These are phyloP conservation scores for Didymella exigua DNA, from an alignment of 2,329 filamentous ascomycete species.

Conservation along the genomic window DNA sequence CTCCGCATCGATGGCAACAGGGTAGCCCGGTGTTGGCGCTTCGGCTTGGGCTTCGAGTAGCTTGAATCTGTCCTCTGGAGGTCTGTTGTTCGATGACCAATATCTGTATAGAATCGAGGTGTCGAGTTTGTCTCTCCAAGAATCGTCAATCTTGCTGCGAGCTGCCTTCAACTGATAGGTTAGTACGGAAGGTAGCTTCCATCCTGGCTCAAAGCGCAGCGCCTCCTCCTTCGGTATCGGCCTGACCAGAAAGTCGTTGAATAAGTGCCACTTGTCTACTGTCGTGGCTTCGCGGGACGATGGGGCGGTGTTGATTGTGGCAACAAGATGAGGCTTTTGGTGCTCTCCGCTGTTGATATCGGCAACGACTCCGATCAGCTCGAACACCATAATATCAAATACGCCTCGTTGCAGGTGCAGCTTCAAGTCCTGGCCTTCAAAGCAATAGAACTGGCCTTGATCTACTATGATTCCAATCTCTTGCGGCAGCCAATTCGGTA, in stretches of 20 bases:
- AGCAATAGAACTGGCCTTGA: constrained; percentile 91
- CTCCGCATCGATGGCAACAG: constrained; percentile 92
- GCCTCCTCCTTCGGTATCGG: constrained; percentile 82
- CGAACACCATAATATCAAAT: constrained; percentile 85
- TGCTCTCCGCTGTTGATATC: constrained; percentile 87
- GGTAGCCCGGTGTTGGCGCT: constrained; percentile 70
- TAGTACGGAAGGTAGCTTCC: constrained; percentile 91
- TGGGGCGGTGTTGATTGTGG: constrained; percentile 82
- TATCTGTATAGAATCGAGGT: constrained; percentile 83
- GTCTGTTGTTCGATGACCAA: constrained; percentile 54
- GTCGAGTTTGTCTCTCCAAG: constrained; percentile 85
- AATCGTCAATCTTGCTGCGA: constrained; percentile 81
- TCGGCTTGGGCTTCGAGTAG: constrained; percentile 65
- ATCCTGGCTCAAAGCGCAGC: constrained; percentile 83
- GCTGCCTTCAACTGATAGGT: constrained; percentile 82
- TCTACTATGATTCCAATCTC: constrained; percentile 93
- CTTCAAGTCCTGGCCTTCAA: constrained; percentile 87
- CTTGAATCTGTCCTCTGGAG: constrained; percentile 62
- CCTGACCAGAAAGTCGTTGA: constrained; percentile 95
- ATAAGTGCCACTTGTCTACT: constrained; percentile 86
- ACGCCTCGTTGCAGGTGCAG: constrained; percentile 78
- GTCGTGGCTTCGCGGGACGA: constrained; percentile 64
- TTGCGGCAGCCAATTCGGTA: constrained; percentile 87
- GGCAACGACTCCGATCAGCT: constrained; percentile 84
- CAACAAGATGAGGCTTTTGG: constrained; percentile 88